Conservation (phyloP, 495 filamentous ascomycete species). For the Acidomyces sp. region DNA sequence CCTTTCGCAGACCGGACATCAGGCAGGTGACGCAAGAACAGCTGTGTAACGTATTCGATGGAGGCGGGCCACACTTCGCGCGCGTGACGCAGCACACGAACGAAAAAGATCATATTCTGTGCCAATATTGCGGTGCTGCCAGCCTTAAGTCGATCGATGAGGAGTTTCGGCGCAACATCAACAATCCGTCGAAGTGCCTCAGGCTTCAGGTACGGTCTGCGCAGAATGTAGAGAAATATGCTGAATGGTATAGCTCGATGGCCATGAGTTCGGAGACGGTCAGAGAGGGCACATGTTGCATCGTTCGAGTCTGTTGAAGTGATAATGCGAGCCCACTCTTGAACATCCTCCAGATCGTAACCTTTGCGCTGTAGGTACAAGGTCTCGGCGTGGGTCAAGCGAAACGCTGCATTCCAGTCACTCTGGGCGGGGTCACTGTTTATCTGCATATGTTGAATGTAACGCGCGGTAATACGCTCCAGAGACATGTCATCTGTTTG, state of each 20-base stretch:
- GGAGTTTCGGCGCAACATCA: conserved; percentile 19
- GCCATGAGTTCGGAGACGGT: neutral
- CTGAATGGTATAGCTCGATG: neutral
- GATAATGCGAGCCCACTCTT: conserved; percentile 47
- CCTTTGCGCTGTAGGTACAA: conserved; percentile 30
- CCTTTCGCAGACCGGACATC: neutral
- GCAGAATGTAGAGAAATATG: conserved; percentile 35
- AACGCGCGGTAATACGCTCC: conserved; percentile 11
- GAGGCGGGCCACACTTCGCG: conserved; percentile 44
- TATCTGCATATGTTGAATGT: conserved; percentile 2
- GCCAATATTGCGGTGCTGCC: no score
- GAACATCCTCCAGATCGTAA: conserved; percentile 38
- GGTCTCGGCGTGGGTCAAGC: conserved; percentile 11
- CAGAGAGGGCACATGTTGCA: conserved; percentile 21
- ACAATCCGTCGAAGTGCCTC: conserved; percentile 35
- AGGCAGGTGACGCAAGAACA: conserved; percentile 2
- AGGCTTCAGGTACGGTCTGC: conserved; percentile 31
- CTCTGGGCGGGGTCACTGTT: neutral
- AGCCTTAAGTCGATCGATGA: neutral
- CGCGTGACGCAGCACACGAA: conserved; percentile 47
- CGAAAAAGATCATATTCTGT: conserved; percentile 26
- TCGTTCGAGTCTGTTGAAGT: conserved; percentile 30
- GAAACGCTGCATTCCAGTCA: conserved; percentile 1
- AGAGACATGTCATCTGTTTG: conserved; percentile 3
- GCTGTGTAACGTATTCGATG: conserved; percentile 33